Percentiles rank a stretch among this genome's conserved stretches.
phyloP scores from a whole-genome alignment of 768 basidiomycete species.

The Mycena haematopus region DNA sequence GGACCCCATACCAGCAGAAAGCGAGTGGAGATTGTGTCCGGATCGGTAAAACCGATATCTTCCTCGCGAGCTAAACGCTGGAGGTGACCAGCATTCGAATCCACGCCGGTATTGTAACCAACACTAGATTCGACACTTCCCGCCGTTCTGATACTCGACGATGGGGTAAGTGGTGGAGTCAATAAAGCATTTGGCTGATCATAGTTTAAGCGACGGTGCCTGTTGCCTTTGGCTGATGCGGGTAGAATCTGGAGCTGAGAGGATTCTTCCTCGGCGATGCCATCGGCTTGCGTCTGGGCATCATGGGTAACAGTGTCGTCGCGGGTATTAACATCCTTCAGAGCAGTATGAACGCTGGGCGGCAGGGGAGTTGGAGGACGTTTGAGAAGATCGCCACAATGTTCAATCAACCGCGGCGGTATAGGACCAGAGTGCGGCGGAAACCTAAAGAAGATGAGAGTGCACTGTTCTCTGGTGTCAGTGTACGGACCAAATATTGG shows the following conservation, averaged over 20 bases:
- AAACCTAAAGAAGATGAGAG: constrained; percentile 43
- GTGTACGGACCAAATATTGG: constrained; percentile 64
- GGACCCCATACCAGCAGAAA: constrained; percentile 41
- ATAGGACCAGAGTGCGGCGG: constrained; percentile 54
- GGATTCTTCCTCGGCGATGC: constrained; percentile 8
- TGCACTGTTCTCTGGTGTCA: not conserved
- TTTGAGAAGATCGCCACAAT: constrained; percentile 35
- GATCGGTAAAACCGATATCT: constrained; percentile 31
- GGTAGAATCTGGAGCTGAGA: not conserved
- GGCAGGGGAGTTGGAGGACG: constrained; percentile 45
- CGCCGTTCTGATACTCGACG: constrained; percentile 55
- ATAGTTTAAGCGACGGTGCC: constrained; percentile 43
- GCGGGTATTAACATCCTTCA: not conserved
- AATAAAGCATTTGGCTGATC: constrained; percentile 50
- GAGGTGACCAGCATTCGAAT: constrained; percentile 19
- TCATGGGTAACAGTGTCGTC: not conserved
- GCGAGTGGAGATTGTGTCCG: constrained; percentile 41
- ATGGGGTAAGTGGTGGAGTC: constrained; percentile 76
- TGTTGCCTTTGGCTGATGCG: constrained; percentile 35
- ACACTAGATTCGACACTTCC: constrained; percentile 41
- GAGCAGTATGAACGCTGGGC: constrained; percentile 20
- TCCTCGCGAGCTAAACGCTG: constrained; percentile 28
- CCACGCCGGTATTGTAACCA: constrained; percentile 33
- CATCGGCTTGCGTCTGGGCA: constrained; percentile 2
- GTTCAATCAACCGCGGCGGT: constrained; percentile 41